Evolutionary conservation across 805 yeast species (phyloP).

Genomic region (Metschnikowia bowlesiae): DNA sequence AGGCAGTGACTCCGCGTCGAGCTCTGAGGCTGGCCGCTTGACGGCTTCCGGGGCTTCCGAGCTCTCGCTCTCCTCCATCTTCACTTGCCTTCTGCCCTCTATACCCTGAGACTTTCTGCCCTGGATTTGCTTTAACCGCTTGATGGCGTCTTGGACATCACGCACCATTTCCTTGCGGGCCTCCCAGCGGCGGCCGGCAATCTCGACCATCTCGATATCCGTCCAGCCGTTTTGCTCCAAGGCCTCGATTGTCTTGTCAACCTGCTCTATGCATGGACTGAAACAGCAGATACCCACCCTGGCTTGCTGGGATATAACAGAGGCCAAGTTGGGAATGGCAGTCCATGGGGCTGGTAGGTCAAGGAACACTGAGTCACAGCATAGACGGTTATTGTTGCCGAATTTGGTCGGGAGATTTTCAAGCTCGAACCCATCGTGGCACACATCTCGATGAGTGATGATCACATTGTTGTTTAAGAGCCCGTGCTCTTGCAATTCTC

Average conservation of each 20-base stretch:
- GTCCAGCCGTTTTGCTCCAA: constrained; percentile 77
- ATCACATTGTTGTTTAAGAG: constrained; percentile 48
- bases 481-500: constrained; percentile 73
- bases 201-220: constrained; percentile 86
- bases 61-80: constrained; percentile 19
- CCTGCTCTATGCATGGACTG: constrained; percentile 98
- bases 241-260: constrained; percentile 75
- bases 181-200: constrained; percentile 81
- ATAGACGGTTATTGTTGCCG: constrained; percentile 25
- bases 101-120: constrained; percentile 61
- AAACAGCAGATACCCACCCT: constrained; percentile 84
- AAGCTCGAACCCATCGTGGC: constrained; percentile 75
- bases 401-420: constrained; percentile 27
- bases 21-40: constrained; percentile 19
- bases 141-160: constrained; percentile 69
- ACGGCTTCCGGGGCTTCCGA: constrained; percentile 12
- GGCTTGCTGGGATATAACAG: constrained; percentile 50
- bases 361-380: constrained; percentile 74
- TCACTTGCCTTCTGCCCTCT: constrained; percentile 46
- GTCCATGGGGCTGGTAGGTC: constrained; percentile 98
- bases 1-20: constrained; percentile 9
- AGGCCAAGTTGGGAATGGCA: constrained; percentile 72
- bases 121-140: constrained; percentile 75
- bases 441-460: constrained; percentile 88
- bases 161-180: constrained; percentile 86